phyloP scores from a whole-genome alignment of 2,329 filamentous ascomycete genomes.

The Hypoxylon sp. region DNA sequence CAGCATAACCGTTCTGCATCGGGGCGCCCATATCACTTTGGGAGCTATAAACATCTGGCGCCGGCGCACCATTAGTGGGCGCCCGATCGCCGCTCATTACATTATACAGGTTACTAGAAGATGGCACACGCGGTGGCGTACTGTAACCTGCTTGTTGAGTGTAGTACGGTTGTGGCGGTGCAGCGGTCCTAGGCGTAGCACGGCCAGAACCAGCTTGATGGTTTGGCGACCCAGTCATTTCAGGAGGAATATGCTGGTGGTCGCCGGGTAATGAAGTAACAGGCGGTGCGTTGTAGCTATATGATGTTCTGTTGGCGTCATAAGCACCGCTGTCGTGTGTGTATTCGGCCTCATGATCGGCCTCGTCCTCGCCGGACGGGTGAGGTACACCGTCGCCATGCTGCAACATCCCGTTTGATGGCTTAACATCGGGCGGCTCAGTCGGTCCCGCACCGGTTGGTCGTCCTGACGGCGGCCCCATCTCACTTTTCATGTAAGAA shows the following conservation, averaged over 20 bases:
- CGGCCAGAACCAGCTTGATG: conserved; percentile 87
- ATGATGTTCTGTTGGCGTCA: conserved; percentile 78
- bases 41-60: conserved; percentile 79
- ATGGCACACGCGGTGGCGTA: conserved; percentile 80
- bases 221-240: conserved; percentile 84
- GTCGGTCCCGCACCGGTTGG: conserved; percentile 71
- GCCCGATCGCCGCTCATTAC: conserved; percentile 87
- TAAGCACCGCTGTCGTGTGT: conserved; percentile 86
- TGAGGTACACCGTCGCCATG: conserved; percentile 69
- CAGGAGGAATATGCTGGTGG: conserved; percentile 81
- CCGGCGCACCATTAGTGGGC: conserved; percentile 74
- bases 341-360: conserved; percentile 86
- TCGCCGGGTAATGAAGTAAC: conserved; percentile 78
- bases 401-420: conserved; percentile 77
- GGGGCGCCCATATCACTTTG: conserved; percentile 71
- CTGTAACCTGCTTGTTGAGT: conserved; percentile 77
- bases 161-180: conserved; percentile 81
- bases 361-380: conserved; percentile 73
- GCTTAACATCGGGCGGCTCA: conserved; percentile 75
- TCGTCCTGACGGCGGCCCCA: conserved; percentile 83
- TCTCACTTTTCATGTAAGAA: conserved; percentile 85
- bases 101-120: conserved; percentile 88
- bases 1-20: conserved; percentile 74
- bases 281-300: conserved; percentile 81
- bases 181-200: conserved; percentile 86